A percentile compares a stretch with the other conserved stretches of the same genome.
Evolutionary conservation across 2,329 filamentous ascomycete genomes (phyloP).

Genomic region (Fusarium udum): DNA sequence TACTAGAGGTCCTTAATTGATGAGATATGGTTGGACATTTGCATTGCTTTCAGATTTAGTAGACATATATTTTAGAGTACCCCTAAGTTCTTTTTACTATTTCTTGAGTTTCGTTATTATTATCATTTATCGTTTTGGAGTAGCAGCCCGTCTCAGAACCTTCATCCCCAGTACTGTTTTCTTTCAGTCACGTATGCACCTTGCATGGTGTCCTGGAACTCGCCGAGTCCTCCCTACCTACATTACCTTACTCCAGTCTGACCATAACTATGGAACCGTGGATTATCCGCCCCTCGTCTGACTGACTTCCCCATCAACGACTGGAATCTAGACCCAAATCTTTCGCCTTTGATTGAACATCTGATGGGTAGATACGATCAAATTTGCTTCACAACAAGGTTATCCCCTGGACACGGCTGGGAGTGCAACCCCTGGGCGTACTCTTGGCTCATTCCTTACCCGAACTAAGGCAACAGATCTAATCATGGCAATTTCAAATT

Average conservation of each 20-base stretch:
- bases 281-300: conserved; percentile 20
- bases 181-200: background rate
- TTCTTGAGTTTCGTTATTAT: background rate
- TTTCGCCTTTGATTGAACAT: conserved; percentile 15
- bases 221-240: conserved; percentile 14
- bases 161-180: background rate
- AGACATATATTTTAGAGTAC: too few relatives aligned
- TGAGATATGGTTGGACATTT: background rate
- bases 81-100: background rate
- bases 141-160: background rate
- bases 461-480: background rate
- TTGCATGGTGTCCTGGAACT: conserved; percentile 4
- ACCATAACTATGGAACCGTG: background rate
- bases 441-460: conserved; percentile 15
- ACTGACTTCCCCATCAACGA: conserved; percentile 20
- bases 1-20: background rate
- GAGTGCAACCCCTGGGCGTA: background rate
- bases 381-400: background rate
- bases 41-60: background rate
- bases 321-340: conserved; percentile 28
- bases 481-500: background rate
- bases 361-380: conserved; percentile 4
- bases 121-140: too few relatives aligned
- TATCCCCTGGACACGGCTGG: background rate
- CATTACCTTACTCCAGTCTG: background rate